Evolutionary conservation across 2,329 filamentous ascomycete species (phyloP).

Genomic region (Periconia sp.): DNA sequence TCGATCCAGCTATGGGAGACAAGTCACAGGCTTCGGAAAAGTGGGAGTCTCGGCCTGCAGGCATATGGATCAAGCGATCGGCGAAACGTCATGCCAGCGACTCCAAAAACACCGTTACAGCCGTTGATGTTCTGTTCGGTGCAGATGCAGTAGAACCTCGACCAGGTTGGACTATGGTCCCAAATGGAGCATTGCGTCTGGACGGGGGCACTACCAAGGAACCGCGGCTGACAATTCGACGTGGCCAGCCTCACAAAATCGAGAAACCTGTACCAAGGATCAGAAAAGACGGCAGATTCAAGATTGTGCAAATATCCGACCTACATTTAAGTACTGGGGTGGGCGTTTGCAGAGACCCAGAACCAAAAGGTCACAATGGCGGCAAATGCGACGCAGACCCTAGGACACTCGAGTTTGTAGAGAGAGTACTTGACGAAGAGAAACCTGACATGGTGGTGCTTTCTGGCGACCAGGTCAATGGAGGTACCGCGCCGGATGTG

Average conservation of each 20-base stretch:
- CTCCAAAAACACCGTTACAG: constrained; percentile 72
- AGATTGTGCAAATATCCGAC: constrained; percentile 96
- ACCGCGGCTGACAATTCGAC: constrained; percentile 75
- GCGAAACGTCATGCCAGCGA: constrained; percentile 73
- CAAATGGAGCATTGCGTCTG: constrained; percentile 65
- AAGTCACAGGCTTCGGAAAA: constrained; percentile 59
- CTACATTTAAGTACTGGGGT: constrained; percentile 89
- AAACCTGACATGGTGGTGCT: constrained; percentile 90
- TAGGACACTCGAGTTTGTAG: constrained; percentile 86
- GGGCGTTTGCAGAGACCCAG: constrained; percentile 81
- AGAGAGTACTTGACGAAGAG: constrained; percentile 82
- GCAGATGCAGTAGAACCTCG: constrained; percentile 90
- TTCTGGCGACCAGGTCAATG: constrained; percentile 93
- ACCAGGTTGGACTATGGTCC: constrained; percentile 78
- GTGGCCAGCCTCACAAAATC: constrained; percentile 65
- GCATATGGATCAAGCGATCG: constrained; percentile 80
- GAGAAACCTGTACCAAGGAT: constrained; percentile 76
- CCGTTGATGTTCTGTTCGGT: constrained; percentile 84
- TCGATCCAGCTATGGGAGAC: constrained; percentile 65
- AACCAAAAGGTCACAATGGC: constrained; percentile 71
- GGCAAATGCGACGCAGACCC: constrained; percentile 89
- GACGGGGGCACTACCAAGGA: constrained; percentile 65
- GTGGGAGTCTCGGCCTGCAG: constrained; percentile 78
- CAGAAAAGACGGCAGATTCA: constrained; percentile 87
- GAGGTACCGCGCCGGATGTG: constrained; percentile 86